A percentile compares a stretch with the other conserved stretches of the same genome.
Conservation (phyloP, 768 basidiomycete species). For the Boletellus sp. region DNA sequence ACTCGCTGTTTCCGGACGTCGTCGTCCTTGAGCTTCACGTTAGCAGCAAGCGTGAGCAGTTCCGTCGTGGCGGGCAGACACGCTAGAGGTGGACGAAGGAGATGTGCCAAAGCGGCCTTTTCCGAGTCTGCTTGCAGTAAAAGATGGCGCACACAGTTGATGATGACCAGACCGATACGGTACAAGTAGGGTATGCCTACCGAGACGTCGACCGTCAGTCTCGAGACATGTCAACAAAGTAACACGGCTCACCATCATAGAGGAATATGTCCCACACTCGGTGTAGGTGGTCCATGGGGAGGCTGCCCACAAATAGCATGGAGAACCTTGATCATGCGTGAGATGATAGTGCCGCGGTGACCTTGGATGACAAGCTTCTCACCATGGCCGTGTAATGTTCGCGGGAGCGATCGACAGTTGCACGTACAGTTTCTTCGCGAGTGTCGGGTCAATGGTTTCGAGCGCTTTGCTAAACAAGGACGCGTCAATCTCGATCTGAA, state of each 20-base stretch:
- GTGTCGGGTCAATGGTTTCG: slow-evolving; percentile 53
- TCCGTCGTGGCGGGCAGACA: slow-evolving; percentile 57
- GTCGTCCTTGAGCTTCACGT: slow-evolving; percentile 74
- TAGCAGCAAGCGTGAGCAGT: slow-evolving; percentile 57
- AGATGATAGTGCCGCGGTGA: background rate
- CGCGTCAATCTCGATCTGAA: slow-evolving; percentile 75
- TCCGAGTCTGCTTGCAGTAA: slow-evolving; percentile 51
- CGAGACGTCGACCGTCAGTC: background rate
- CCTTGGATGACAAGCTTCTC: background rate
- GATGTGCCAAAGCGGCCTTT: slow-evolving; percentile 43
- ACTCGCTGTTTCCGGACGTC: slow-evolving; percentile 70
- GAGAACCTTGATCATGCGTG: slow-evolving; percentile 52
- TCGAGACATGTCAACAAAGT: background rate
- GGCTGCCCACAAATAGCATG: slow-evolving; percentile 61
- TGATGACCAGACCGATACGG: slow-evolving; percentile 66
- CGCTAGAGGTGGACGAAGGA: slow-evolving; percentile 49
- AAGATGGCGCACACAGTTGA: slow-evolving; percentile 55
- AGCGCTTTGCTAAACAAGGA: slow-evolving; percentile 65
- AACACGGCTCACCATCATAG: slow-evolving; percentile 59
- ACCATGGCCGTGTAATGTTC: slow-evolving; percentile 65
- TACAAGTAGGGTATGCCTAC: slow-evolving; percentile 72
- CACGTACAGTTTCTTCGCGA: slow-evolving; percentile 66
- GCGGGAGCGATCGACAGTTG: slow-evolving; percentile 59
- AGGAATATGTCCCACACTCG: slow-evolving; percentile 83
- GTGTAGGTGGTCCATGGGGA: slow-evolving; percentile 63